These are phyloP conservation scores for Heteromeles arbutifolia DNA, from an alignment of 306 rosid species.

Conservation along the genomic window DNA sequence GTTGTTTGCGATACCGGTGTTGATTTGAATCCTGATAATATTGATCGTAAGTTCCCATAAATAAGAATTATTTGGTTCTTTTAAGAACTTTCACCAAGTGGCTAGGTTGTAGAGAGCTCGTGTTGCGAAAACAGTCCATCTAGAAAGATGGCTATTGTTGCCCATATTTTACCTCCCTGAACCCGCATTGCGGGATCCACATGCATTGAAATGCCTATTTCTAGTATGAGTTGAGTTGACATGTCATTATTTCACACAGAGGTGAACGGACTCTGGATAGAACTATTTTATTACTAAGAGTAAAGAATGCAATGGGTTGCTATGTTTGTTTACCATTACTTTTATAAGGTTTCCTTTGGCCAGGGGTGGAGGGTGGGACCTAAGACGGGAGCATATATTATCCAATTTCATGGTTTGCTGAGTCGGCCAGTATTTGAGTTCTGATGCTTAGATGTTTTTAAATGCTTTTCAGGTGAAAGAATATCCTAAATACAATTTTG, in stretches of 20 bases:
- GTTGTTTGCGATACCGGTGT: background rate
- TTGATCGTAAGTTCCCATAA: background rate
- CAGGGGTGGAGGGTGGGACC: background rate
- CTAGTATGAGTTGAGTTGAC: background rate
- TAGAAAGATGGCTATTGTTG: background rate
- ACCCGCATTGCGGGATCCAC: background rate
- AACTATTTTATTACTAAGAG: background rate
- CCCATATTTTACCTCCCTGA: background rate
- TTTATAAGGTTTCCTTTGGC: background rate
- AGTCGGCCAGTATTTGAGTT: background rate
- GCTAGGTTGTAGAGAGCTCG: background rate
- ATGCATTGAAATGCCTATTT: background rate
- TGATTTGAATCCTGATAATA: background rate
- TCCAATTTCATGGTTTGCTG: background rate
- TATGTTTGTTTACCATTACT: background rate
- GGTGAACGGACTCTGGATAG: background rate
- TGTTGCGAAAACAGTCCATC: too few species aligned
- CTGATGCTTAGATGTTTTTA: conserved; percentile 14
- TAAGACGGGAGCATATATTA: background rate
- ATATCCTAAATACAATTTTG: conserved; percentile 33
- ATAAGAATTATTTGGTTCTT: background rate
- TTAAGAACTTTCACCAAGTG: background rate
- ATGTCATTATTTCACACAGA: background rate
- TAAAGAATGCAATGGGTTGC: background rate
- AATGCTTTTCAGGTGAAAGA: conserved; percentile 61